Base-by-base conservation (phyloP, 208 protist genomes). In the Acanthamoeba divionensis region DNA sequence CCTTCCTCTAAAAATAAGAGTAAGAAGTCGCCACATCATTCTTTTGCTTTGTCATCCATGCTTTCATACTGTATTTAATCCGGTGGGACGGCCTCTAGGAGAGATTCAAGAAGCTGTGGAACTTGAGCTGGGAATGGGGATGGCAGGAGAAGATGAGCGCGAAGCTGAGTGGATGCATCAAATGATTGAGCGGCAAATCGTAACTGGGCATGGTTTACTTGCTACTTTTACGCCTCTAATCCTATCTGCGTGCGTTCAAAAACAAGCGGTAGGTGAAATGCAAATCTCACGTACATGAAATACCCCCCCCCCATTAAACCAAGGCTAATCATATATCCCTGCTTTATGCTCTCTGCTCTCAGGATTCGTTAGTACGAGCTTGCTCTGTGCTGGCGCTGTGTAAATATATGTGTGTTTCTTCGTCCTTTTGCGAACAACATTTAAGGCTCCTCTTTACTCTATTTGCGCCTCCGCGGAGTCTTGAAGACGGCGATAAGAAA, bases 351-450 rank as follows among this genome's bases (percentile, higher is more conserved):
- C n/a, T n/a, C n/a, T n/a, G n/a, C n/a, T n/a, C n/a, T n/a, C n/a
- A n/a, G n/a, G n/a, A n/a, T n/a, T n/a, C n/a, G 63, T 21, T 31
- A 31, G 65, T 96, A 50, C 79, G 90, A 52, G 45, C 33, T 8
- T 26, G 24, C 33, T 93, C 95, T 12, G 90, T 91, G 8, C 47
- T 96, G 5, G 66, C 94, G 1, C 57, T 97, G 4, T 90, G 52
- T 57, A 97, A 96, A 88, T 92, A 93, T 26, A 97, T 97, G 96
- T 91, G 73, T 80, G 90, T 96, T 0, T 66, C 65, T 36, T 13
- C 29, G 29, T 10, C 65, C 1, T 95, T 94, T 33, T 97, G 96
- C 80, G 88, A 94, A n/a, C 0, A 62, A 12, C 45, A 96, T 44
- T 60, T 97, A 12, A 91, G 89, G 48, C 66, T 96, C 6, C n/a